These are phyloP conservation scores for Xylaria cubensis DNA, from an alignment of 495 filamentous ascomycete species.

Conservation along the genomic window DNA sequence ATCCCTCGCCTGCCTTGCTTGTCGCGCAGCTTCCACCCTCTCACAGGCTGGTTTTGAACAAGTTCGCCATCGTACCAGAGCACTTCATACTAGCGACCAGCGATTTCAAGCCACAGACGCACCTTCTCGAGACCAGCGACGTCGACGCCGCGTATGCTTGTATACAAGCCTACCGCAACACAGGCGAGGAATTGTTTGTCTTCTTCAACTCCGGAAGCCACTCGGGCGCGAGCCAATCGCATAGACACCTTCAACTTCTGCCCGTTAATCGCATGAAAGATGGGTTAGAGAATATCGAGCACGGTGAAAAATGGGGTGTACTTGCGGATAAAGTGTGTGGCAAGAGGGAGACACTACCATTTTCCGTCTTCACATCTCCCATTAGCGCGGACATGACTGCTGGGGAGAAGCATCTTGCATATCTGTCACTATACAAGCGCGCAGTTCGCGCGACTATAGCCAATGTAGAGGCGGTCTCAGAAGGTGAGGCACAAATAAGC, in stretches of 20 bases:
- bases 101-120: slow-evolving; percentile 69
- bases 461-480: slow-evolving; percentile 28
- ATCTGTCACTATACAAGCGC: slow-evolving; percentile 59
- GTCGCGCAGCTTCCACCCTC: slow-evolving; percentile 61
- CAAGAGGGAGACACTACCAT: slow-evolving; percentile 34
- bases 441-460: slow-evolving; percentile 48
- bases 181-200: slow-evolving; percentile 62
- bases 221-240: slow-evolving; percentile 81
- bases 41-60: slow-evolving; percentile 79
- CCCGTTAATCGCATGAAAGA: slow-evolving; percentile 71
- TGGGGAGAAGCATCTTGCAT: slow-evolving; percentile 39
- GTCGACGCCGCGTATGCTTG: slow-evolving; percentile 70
- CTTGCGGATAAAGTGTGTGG: slow-evolving; percentile 58
- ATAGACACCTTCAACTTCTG: slow-evolving; percentile 80
- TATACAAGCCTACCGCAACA: slow-evolving; percentile 63
- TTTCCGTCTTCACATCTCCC: slow-evolving; percentile 38
- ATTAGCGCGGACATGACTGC: slow-evolving; percentile 38
- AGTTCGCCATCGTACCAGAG: slow-evolving; percentile 78
- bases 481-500: slow-evolving; percentile 65
- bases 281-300: slow-evolving; percentile 44
- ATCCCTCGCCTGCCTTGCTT: slow-evolving; percentile 67
- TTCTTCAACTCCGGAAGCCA: slow-evolving; percentile 84
- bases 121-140: slow-evolving; percentile 70
- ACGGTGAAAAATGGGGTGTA: slow-evolving; percentile 50
- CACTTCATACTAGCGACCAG: slow-evolving; percentile 82